Conservation (phyloP, 164 flowering plant genomes). For the Kalanchoe fedtschenkoi region DNA sequence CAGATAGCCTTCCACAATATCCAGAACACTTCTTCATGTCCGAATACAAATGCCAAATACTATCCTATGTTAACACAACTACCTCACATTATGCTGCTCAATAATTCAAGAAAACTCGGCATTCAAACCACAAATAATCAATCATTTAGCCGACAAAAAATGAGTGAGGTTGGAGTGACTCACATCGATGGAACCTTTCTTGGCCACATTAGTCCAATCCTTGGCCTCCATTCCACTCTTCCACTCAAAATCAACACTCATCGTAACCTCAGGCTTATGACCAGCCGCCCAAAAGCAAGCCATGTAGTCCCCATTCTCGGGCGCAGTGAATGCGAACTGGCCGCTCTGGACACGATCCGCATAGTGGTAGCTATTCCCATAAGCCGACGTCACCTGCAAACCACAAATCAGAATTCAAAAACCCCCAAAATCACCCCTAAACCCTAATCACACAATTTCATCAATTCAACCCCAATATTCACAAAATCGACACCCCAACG, state of each 20-base stretch:
- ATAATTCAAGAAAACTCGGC: too few relatives aligned
- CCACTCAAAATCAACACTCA: slow-evolving; percentile 65
- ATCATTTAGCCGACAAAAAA: not conserved
- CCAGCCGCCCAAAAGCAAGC: slow-evolving; percentile 46
- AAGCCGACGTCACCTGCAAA: slow-evolving; percentile 38
- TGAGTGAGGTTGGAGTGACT: slow-evolving; percentile 10
- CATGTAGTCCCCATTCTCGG: slow-evolving; percentile 45
- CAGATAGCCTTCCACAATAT: not conserved
- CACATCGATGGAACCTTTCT: slow-evolving; percentile 53
- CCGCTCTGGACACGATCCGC: slow-evolving; percentile 41
- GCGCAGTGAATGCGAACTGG: slow-evolving; percentile 49
- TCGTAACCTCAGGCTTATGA: slow-evolving; percentile 20
- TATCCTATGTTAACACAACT: too few relatives aligned
- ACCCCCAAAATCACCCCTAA: not conserved
- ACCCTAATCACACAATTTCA: not conserved
- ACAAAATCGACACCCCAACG: not conserved
- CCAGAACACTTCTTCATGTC: too few relatives aligned
- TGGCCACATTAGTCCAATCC: slow-evolving; percentile 62
- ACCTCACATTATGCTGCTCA: too few relatives aligned
- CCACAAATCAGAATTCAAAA: not conserved
- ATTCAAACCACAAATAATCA: not conserved
- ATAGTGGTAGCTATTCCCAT: slow-evolving; percentile 39
- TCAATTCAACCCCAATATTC: not conserved
- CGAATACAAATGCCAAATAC: too few relatives aligned
- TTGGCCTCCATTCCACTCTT: slow-evolving; percentile 61